Percentiles rank a stretch among this genome's conserved stretches.
These are phyloP conservation scores for Grigorovia humatica DNA, from an alignment of 805 yeast species.

Conservation along the genomic window DNA sequence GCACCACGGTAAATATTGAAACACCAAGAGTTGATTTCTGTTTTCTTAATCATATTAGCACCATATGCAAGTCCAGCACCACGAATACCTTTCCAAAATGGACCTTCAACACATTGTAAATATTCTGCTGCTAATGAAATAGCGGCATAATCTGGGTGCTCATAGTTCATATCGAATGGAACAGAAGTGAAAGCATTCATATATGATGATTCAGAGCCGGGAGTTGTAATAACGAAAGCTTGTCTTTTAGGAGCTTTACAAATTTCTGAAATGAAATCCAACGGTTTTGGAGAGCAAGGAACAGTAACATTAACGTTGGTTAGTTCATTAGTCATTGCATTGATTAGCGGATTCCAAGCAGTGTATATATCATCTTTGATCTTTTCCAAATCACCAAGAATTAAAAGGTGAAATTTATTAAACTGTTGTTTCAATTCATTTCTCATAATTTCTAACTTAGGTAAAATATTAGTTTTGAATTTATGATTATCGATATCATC, in stretches of 20 bases:
- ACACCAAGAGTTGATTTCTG: constrained; percentile 57
- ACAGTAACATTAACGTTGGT: constrained; percentile 6
- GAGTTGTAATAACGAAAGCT: constrained; percentile 59
- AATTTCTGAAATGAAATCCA: constrained; percentile 40
- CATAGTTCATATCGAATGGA: constrained; percentile 36
- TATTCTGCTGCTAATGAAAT: constrained; percentile 65
- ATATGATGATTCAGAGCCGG: constrained; percentile 78
- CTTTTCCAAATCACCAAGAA: constrained; percentile 56
- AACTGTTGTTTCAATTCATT: constrained; percentile 37
- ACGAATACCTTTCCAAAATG: constrained; percentile 91
- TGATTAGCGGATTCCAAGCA: constrained; percentile 18
- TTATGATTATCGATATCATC: constrained; percentile 45
- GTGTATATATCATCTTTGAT: constrained; percentile 27
- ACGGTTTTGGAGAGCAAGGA: constrained; percentile 42
- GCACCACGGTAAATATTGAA: constrained; percentile 74
- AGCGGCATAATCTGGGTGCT: constrained; percentile 53
- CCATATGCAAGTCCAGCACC: constrained; percentile 95
- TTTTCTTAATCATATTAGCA: constrained; percentile 46
- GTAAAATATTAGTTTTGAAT: constrained; percentile 29
- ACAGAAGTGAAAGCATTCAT: constrained; percentile 49
- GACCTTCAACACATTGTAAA: constrained; percentile 86
- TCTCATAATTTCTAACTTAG: constrained; percentile 38
- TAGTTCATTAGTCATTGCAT: constrained; percentile 5
- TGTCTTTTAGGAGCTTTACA: constrained; percentile 42
- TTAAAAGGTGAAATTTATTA: constrained; percentile 53